phyloP scores from a whole-genome alignment of 2,329 filamentous ascomycete species.

The Microcera coccophila region DNA sequence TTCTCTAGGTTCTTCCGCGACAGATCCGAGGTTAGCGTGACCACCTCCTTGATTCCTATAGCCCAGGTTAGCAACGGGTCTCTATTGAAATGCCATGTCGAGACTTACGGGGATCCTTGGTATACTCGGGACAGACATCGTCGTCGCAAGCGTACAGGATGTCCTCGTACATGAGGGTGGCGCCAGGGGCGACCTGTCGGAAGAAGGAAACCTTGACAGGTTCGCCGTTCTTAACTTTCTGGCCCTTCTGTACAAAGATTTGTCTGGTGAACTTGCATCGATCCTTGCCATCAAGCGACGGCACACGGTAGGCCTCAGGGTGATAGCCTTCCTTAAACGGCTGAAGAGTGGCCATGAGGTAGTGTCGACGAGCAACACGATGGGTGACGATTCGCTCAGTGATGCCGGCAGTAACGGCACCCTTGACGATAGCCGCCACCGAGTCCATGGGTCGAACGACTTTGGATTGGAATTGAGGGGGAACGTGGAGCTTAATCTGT shows the following conservation, averaged over 20 bases:
- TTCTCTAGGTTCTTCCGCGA: constrained; percentile 98
- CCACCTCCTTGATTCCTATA: constrained; percentile 95
- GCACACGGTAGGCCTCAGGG: constrained; percentile 95
- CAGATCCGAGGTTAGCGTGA: constrained; percentile 93
- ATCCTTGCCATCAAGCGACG: constrained; percentile 93
- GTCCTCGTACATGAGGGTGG: constrained; percentile 99
- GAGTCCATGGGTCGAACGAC: constrained; percentile 98
- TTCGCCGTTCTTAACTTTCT: constrained; percentile 98
- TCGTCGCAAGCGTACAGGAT: constrained; percentile 97
- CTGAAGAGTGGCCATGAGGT: constrained; percentile 97
- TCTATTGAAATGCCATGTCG: not conserved
- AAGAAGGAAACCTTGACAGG: constrained; percentile 99
- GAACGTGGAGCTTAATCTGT: constrained; percentile 97
- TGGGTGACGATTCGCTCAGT: constrained; percentile 95
- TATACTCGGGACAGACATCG: constrained; percentile 96
- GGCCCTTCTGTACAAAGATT: constrained; percentile 97
- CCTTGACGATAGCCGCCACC: constrained; percentile 96
- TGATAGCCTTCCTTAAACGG: constrained; percentile 99
- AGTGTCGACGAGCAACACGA: constrained; percentile 93
- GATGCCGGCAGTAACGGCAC: constrained; percentile 94
- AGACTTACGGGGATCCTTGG: constrained; percentile 94
- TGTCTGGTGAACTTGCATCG: constrained; percentile 98
- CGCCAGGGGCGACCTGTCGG: constrained; percentile 92
- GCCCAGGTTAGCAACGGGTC: constrained; percentile 25
- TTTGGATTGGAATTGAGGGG: constrained; percentile 96